phyloP scores from a whole-genome alignment of 1,284 basidiomycete species.

The Cerrena zonata region DNA sequence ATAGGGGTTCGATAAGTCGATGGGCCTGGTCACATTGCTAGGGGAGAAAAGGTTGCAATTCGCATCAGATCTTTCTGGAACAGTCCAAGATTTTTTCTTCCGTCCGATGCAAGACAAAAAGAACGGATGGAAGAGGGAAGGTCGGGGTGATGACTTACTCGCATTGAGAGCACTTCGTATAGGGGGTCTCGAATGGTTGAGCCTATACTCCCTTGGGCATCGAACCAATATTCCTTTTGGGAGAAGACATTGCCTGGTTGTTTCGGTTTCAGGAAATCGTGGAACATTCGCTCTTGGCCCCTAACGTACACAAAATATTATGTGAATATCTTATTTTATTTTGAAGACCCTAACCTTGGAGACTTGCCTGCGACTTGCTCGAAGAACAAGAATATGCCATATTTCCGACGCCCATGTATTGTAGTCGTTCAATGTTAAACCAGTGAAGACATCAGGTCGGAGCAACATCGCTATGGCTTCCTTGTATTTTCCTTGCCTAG shows the following conservation, averaged over 20 bases:
- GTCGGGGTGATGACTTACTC: constrained; percentile 35
- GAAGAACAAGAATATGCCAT: constrained; percentile 67
- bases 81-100: background rate
- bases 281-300: constrained; percentile 58
- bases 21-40: constrained; percentile 52
- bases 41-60: background rate
- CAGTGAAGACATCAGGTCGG: constrained; percentile 64
- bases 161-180: constrained; percentile 56
- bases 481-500: constrained; percentile 62
- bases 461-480: constrained; percentile 58
- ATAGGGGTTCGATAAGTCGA: constrained; percentile 55
- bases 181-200: constrained; percentile 58
- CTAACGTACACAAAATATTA: no score
- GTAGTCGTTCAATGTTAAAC: constrained; percentile 59
- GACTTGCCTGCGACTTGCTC: constrained; percentile 60
- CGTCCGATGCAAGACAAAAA: background rate
- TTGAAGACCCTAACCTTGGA: no score
- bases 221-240: constrained; percentile 48
- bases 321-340: no score
- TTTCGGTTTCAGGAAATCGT: constrained; percentile 57
- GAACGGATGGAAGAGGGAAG: background rate
- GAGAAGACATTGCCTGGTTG: constrained; percentile 48
- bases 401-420: constrained; percentile 64
- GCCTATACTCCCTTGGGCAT: constrained; percentile 15
- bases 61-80: constrained; percentile 9